phyloP scores from a whole-genome alignment of 495 filamentous ascomycete species.

The Penicillium pancosmium region DNA sequence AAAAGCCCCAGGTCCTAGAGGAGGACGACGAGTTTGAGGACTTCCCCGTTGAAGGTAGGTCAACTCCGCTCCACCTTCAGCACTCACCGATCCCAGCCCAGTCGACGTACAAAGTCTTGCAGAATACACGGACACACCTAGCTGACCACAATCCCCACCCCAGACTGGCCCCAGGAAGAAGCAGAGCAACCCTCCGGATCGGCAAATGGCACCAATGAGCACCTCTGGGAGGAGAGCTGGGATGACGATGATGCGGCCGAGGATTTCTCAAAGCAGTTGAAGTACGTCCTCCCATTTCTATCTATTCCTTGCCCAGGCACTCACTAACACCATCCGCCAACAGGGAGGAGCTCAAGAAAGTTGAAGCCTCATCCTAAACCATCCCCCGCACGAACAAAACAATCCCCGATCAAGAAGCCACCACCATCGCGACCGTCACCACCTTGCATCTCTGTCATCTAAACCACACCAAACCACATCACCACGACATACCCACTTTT shows the following conservation, averaged over 20 bases:
- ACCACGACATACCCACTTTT: too few species aligned
- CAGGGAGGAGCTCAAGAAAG: conserved; percentile 96
- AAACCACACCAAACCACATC: too few species aligned
- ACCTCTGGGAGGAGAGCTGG: conserved; percentile 99
- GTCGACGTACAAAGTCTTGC: background rate
- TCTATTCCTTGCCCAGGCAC: background rate
- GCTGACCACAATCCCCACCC: background rate
- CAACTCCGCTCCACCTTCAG: conserved; percentile 1
- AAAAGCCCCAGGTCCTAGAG: conserved; percentile 72
- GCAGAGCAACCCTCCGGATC: conserved; percentile 69
- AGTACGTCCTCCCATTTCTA: conserved; percentile 58
- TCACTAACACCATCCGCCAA: conserved; percentile 15
- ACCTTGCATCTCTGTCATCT: background rate
- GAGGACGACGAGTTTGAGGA: conserved; percentile 99
- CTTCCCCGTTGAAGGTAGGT: conserved; percentile 90
- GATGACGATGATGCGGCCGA: conserved; percentile 98
- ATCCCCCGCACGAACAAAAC: conserved; percentile 1
- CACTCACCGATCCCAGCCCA: conserved; percentile 6
- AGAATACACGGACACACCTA: background rate
- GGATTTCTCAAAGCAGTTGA: conserved; percentile 94
- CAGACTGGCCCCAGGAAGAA: conserved; percentile 89
- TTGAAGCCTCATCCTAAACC: conserved; percentile 58
- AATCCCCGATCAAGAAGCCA: conserved; percentile 1
- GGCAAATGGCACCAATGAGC: conserved; percentile 59
- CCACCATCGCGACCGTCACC: background rate